Percentiles rank a stretch among this genome's conserved stretches.
These are phyloP conservation scores for Sabuloglossum arenarium DNA, from an alignment of 495 filamentous ascomycete genomes.

Conservation along the genomic window DNA sequence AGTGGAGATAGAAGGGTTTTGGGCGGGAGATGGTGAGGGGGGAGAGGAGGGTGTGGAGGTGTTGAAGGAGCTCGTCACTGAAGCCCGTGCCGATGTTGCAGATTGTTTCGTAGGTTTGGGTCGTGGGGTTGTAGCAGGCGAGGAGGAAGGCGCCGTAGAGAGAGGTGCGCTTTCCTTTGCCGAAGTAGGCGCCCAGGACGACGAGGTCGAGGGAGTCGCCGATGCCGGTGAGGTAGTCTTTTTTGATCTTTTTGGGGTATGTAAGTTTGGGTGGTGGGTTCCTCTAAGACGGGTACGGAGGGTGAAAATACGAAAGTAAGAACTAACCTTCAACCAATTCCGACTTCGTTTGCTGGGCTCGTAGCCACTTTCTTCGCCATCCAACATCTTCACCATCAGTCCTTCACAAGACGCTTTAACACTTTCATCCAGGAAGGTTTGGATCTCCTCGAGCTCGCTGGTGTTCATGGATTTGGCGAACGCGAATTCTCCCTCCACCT, in stretches of 20 bases:
- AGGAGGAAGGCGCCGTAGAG: slow-evolving; percentile 90
- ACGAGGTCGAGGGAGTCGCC: slow-evolving; percentile 95
- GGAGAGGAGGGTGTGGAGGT: slow-evolving; percentile 50
- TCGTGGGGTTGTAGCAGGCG: slow-evolving; percentile 68
- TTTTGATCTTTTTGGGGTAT: slow-evolving; percentile 46
- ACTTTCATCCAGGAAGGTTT: slow-evolving; percentile 72
- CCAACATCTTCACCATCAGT: slow-evolving; percentile 97
- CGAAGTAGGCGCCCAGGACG: slow-evolving; percentile 84
- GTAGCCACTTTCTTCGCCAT: slow-evolving; percentile 76
- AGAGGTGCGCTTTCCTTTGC: slow-evolving; percentile 83
- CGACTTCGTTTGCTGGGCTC: slow-evolving; percentile 87
- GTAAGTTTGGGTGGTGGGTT: slow-evolving; percentile 8
- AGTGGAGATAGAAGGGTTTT: slow-evolving; percentile 88
- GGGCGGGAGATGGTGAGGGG: slow-evolving; percentile 62
- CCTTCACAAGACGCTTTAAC: slow-evolving; percentile 93
- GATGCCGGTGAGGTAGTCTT: slow-evolving; percentile 83
- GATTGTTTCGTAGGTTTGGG: slow-evolving; percentile 73
- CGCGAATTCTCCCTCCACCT: slow-evolving; percentile 71
- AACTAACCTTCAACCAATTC: slow-evolving; percentile 86
- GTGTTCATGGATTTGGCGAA: slow-evolving; percentile 79
- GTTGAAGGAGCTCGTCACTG: slow-evolving; percentile 67
- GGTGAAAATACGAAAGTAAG: background rate
- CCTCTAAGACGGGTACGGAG: background rate
- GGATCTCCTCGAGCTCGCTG: slow-evolving; percentile 82
- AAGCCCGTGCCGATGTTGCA: slow-evolving; percentile 99